Percentiles rank a stretch among this genome's conserved stretches.
Evolutionary conservation across 1,284 basidiomycete genomes (phyloP).

Genomic region (Neolentinus lepideus): DNA sequence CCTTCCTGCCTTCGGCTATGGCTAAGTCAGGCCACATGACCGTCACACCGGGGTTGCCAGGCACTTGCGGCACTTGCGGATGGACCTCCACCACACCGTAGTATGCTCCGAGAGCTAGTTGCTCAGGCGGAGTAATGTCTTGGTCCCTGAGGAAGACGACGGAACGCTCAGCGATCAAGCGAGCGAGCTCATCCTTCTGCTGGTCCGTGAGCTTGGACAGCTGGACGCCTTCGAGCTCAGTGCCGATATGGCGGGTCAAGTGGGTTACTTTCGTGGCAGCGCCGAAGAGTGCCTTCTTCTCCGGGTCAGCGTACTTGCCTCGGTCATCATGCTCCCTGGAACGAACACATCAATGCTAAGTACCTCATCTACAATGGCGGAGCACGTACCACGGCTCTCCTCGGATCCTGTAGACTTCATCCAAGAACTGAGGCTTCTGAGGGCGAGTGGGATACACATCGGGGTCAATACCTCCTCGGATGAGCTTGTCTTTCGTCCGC

Average conservation of each 20-base stretch:
- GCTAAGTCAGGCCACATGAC: background rate
- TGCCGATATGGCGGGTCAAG: background rate
- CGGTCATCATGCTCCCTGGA: background rate
- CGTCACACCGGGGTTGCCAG: background rate
- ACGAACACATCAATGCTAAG: background rate
- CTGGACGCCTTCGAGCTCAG: background rate
- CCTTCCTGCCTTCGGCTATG: background rate
- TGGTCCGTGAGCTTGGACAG: background rate
- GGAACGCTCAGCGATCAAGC: background rate
- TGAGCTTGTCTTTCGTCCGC: background rate
- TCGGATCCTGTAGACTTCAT: background rate
- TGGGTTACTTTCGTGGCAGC: background rate
- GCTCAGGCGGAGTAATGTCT: background rate
- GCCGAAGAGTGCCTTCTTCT: conserved; percentile 2
- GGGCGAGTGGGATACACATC: background rate
- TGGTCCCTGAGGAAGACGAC: conserved; percentile 1
- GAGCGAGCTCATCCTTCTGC: conserved; percentile 1
- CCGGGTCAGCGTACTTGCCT: background rate
- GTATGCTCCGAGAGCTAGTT: background rate
- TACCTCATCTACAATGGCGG: no score
- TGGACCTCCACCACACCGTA: background rate
- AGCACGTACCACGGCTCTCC: background rate
- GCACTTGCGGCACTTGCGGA: background rate
- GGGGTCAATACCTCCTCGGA: background rate
- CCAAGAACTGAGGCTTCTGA: background rate